Evolutionary conservation across 1,139 yeast species (phyloP), one percentile per base, ranked within the genome.

Genomic region (Blastobotrys persicus): DNA sequence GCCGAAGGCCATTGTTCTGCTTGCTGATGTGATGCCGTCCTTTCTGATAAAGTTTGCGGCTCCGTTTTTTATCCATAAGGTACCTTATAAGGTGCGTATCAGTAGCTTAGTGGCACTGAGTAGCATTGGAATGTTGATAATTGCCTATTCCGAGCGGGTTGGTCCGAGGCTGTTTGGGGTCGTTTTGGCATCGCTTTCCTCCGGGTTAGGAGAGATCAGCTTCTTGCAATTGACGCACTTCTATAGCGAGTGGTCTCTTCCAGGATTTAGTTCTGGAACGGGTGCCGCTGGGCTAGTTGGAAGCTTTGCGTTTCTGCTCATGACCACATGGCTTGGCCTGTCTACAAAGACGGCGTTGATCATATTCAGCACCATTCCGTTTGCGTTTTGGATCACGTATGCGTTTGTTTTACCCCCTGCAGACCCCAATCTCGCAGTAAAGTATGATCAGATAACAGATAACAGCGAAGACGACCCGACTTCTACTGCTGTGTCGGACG

Each of bases 241-340:
- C 49, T 70, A 70, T 55, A 74, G 74, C 16, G 75, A 76, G 31
- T 64, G 68, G 16, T 76, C 96, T 2, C 73, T 92, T 43, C 82
- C 86, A 44, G 97, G 95, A 0, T 92, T 94, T 79, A 85, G 95
- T 33, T 79, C 89, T 12, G 98, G 98, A 0, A 92, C 98, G 0
- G 98, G 98, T 0, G 95, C 88, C 11, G 98, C 98, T 0, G 98
- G 98, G 0, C 67, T 91, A 2, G 77, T 80, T 17, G 98, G 98
- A 0, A 83, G 95, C 26, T 80, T 79, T 44, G 61, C 73, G 5
- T 83, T 75, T 56, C 57, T 83, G 67, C 58, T 77, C 1, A 51
- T 81, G 53, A 83, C 88, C 0, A 78, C 86, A 0, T 71, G 81
- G 66, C 47, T 80, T 13, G 67, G 75, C 2, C 47, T 81, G 2